Base-by-base conservation (phyloP, 495 filamentous ascomycete species). In the Penicillium pulvis region DNA sequence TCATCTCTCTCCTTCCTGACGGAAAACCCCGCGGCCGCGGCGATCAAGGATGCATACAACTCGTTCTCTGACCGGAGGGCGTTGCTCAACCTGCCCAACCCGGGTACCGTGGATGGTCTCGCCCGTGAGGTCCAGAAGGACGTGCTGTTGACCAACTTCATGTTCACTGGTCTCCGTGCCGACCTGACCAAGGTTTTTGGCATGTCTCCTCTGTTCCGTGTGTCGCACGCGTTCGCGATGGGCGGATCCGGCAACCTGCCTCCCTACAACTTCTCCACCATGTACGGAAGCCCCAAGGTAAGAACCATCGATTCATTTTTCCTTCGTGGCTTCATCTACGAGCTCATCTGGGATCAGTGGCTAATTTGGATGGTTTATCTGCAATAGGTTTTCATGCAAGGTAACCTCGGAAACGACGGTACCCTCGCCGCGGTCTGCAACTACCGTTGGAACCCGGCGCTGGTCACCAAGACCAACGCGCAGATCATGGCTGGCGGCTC, bases 181-280 rank as follows among this genome's bases (percentile, higher is more conserved):
- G 95, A 99, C 74, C 76, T 98, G 67, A 96, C 89, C 61, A 99
- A 97, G 83, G 87, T 90, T 64, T 93, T 97, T 78, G 90, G 91
- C 80, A 83, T 96, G 68, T 83, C 86, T 61, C 95, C 94, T 47
- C 79, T 98, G 66, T 99, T 99, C 83, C 93, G 97, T 74, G 88
- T 97, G 58, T 96, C 93, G 51, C 95, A 99, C 81, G 88, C 93
- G 52, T 94, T 99, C 71, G 85, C 93, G 31, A 91, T 97, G 86
- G 93, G 95, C 56, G 83, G 83, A 16, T 89, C 94, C 68, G 85
- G 87, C 51, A 80, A 77, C 59, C 76, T 93, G 71, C 90, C 91
- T 67, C 95, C 95, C 36, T 99, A 99, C 74, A 89, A 89, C 43
- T 97, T 97, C 76, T 90, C 91, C 55, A 90, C 90, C 54, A 83